Conservation (phyloP, 257 asterid genomes). For the Solanum arcanum region DNA sequence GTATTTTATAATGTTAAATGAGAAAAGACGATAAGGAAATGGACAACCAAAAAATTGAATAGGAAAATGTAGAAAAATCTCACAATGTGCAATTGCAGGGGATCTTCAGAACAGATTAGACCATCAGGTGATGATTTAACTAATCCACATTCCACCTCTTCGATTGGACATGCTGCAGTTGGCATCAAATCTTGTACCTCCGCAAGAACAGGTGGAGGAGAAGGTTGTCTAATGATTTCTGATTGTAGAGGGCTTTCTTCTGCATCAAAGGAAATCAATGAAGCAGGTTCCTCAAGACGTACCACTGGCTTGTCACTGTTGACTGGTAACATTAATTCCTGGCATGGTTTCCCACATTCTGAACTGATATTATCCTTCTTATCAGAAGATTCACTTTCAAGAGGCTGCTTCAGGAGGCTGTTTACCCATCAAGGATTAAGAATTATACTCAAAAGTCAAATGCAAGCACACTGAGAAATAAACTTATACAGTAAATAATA, state of each 20-base stretch:
- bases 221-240: constrained; percentile 61
- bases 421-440: constrained; percentile 19
- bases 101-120: constrained; percentile 59
- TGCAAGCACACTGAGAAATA: not conserved
- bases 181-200: constrained; percentile 81
- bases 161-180: constrained; percentile 18
- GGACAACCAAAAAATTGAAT: not conserved
- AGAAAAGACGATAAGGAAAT: not conserved
- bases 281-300: constrained; percentile 43
- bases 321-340: constrained; percentile 30
- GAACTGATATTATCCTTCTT: constrained; percentile 31
- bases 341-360: constrained; percentile 28
- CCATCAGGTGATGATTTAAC: constrained; percentile 35
- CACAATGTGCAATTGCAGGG: constrained; percentile 87
- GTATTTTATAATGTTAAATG: not conserved
- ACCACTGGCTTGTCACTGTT: constrained; percentile 22
- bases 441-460: not conserved
- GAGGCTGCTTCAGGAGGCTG: constrained; percentile 34
- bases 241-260: constrained; percentile 34
- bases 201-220: constrained; percentile 76
- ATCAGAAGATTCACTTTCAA: constrained; percentile 27
- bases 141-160: constrained; percentile 29
- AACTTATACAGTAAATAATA: not conserved
- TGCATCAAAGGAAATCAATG: constrained; percentile 72
- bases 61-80: constrained; percentile 10